Evolutionary conservation across 805 yeast genomes (phyloP).

Genomic region (Metschnikowia gelsemii): DNA sequence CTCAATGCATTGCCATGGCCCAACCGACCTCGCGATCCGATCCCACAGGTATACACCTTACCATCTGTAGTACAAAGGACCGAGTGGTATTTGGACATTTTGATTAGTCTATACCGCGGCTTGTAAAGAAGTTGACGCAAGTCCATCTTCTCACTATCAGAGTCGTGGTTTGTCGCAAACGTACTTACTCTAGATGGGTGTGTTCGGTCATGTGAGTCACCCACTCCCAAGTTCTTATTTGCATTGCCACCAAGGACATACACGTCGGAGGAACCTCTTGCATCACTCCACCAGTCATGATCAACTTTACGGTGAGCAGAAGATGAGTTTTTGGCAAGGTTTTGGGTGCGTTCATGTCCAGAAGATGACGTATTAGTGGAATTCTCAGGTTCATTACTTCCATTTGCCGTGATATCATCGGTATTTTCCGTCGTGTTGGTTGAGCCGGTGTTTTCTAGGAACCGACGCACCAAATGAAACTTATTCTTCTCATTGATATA

Average conservation of each 20-base stretch:
- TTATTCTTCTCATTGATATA: conserved; percentile 39
- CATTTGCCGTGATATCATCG: not conserved
- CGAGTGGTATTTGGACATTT: conserved; percentile 66
- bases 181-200: conserved; percentile 40
- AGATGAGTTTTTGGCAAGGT: not conserved
- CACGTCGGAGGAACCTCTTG: conserved; percentile 57
- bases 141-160: not conserved
- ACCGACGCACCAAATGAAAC: conserved; percentile 27
- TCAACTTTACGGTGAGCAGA: conserved; percentile 5
- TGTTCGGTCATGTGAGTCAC: conserved; percentile 51
- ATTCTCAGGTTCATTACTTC: no score
- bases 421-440: not conserved
- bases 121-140: conserved; percentile 22
- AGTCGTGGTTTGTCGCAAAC: not conserved
- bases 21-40: conserved; percentile 67
- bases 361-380: no score
- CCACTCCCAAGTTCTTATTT: conserved; percentile 64
- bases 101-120: conserved; percentile 49
- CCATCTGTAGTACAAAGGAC: conserved; percentile 56
- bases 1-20: conserved; percentile 49
- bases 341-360: not conserved
- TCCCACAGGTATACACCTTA: conserved; percentile 60
- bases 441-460: not conserved
- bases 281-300: conserved; percentile 42
- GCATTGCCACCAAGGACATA: conserved; percentile 63